Percentiles rank a stretch among this genome's conserved stretches.
Evolutionary conservation across 2,329 filamentous ascomycete genomes (phyloP).

Genomic region (Ophidiomyces ophidiicola): DNA sequence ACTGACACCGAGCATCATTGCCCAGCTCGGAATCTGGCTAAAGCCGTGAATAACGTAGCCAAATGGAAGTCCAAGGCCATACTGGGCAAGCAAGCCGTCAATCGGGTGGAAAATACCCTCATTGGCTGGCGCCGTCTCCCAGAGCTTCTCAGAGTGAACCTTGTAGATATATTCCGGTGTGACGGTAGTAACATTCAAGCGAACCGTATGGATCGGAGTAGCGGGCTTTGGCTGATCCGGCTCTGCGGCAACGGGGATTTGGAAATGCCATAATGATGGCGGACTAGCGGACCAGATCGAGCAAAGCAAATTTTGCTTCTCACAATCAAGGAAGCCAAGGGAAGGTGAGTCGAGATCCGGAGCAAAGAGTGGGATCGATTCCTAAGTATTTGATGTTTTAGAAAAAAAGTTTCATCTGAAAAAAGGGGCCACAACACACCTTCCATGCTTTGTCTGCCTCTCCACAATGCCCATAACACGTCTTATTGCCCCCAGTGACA

Average conservation of each 20-base stretch:
- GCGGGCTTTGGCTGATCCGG: constrained; percentile 42
- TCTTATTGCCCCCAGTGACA: constrained; percentile 52
- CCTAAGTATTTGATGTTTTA: constrained; percentile 27
- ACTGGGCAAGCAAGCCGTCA: constrained; percentile 44
- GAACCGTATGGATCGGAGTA: constrained; percentile 42
- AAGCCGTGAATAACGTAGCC: constrained; percentile 47
- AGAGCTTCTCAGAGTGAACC: constrained; percentile 46
- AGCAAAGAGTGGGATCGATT: constrained; percentile 43
- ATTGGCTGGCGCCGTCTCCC: constrained; percentile 41
- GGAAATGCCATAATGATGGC: constrained; percentile 46
- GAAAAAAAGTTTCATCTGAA: constrained; percentile 1
- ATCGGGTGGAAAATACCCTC: constrained; percentile 51
- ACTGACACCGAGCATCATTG: constrained; percentile 52
- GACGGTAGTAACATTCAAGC: constrained; percentile 46
- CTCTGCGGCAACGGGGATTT: constrained; percentile 40
- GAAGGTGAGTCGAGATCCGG: constrained; percentile 44
- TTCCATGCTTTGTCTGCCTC: constrained; percentile 43
- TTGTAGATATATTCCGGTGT: constrained; percentile 46
- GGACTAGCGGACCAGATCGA: constrained; percentile 47
- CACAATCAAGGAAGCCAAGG: constrained; percentile 49
- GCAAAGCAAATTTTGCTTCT: constrained; percentile 47
- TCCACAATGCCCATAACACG: constrained; percentile 49
- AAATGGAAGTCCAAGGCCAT: constrained; percentile 41
- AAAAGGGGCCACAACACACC: constrained; percentile 23
- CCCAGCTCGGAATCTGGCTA: constrained; percentile 49